These are phyloP conservation scores for Ceratobasidium sp. DNA, from an alignment of 1,284 basidiomycete genomes.

Conservation along the genomic window DNA sequence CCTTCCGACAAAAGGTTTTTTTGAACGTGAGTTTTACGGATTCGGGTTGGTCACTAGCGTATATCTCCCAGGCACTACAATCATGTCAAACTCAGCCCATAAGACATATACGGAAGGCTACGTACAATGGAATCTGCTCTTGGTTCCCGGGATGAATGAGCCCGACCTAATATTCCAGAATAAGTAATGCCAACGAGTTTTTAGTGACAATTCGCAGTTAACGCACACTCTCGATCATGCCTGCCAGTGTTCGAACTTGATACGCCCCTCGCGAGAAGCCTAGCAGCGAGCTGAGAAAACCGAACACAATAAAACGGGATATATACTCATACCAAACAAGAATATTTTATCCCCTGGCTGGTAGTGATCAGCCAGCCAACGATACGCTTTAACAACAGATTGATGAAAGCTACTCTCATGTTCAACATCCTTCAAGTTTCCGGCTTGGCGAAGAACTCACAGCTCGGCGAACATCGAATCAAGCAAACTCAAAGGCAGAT, in stretches of 20 bases:
- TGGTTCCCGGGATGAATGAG: constrained; percentile 58
- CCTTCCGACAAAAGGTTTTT: not conserved
- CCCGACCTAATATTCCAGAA: constrained; percentile 54
- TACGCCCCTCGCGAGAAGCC: constrained; percentile 67
- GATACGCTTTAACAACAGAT: constrained; percentile 43
- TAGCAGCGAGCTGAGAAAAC: constrained; percentile 44
- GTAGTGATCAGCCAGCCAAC: constrained; percentile 47
- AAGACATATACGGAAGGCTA: not conserved
- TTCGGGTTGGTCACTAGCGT: not conserved
- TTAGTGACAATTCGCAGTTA: not conserved
- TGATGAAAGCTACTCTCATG: constrained; percentile 41
- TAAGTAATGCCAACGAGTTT: not conserved
- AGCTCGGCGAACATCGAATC: constrained; percentile 42
- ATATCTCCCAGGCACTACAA: constrained; percentile 10
- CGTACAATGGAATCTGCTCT: too few species aligned
- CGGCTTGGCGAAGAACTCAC: not conserved
- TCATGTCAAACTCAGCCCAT: too few species aligned
- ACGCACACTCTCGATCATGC: constrained; percentile 61
- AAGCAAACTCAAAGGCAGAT: not conserved
- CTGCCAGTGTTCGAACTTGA: constrained; percentile 63
- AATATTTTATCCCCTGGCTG: constrained; percentile 43
- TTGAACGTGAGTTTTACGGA: not conserved
- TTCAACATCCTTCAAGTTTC: too few species aligned
- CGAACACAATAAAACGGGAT: not conserved
- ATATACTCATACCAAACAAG: constrained; percentile 44